phyloP scores from a whole-genome alignment of 2,329 filamentous ascomycete species.

The Colletotrichum plurivorum region DNA sequence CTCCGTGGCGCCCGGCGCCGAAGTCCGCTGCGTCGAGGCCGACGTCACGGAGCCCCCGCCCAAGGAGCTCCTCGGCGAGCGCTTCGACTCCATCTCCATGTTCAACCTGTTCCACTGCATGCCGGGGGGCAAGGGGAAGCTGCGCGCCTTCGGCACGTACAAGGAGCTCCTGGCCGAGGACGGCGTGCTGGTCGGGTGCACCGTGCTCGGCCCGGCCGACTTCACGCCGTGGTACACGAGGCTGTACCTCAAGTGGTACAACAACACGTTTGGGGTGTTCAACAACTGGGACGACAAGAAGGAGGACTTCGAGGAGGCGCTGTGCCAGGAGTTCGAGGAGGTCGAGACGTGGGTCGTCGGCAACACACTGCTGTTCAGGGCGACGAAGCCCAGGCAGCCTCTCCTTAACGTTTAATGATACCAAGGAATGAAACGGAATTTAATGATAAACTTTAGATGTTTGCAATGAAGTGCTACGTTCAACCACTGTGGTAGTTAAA shows the following conservation, averaged over 20 bases:
- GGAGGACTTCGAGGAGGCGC: slow-evolving; percentile 50
- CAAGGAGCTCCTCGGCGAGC: slow-evolving; percentile 42
- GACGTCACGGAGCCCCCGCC: slow-evolving; percentile 53
- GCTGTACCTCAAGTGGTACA: slow-evolving; percentile 48
- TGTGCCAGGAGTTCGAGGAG: slow-evolving; percentile 53
- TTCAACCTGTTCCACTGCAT: slow-evolving; percentile 61
- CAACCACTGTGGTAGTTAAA: no score
- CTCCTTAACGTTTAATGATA: slow-evolving; percentile 41
- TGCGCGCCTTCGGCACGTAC: slow-evolving; percentile 48
- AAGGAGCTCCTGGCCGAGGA: slow-evolving; percentile 50
- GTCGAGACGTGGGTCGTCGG: slow-evolving; percentile 57
- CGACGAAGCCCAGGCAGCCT: slow-evolving; percentile 45
- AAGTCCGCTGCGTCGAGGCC: slow-evolving; percentile 50
- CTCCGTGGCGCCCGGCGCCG: slow-evolving; percentile 40
- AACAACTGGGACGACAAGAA: slow-evolving; percentile 55
- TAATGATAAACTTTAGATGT: background rate
- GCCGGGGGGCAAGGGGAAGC: slow-evolving; percentile 50
- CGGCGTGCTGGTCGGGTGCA: slow-evolving; percentile 56
- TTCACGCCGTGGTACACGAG: slow-evolving; percentile 45
- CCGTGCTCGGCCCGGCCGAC: slow-evolving; percentile 51
- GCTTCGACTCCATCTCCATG: slow-evolving; percentile 59
- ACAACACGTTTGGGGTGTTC: slow-evolving; percentile 52
- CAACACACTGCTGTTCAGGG: slow-evolving; percentile 54
- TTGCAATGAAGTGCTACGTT: no score
- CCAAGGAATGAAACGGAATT: background rate